Conservation (phyloP, 306 rosid species). For the Dryas octopetala region DNA sequence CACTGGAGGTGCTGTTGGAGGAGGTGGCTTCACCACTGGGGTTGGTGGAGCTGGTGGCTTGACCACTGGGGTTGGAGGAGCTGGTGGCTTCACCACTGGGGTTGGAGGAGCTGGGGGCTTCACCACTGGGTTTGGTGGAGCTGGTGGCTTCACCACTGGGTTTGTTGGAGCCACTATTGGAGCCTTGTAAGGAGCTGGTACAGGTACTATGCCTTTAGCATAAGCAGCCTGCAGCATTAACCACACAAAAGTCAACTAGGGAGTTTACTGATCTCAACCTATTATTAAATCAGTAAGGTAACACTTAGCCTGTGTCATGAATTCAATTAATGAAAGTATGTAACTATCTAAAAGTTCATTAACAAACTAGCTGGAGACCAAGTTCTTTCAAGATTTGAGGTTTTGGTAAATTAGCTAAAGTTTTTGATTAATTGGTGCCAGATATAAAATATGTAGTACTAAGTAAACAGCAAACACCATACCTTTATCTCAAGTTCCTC, state of each 20-base stretch:
- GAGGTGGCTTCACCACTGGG: slow-evolving; percentile 14
- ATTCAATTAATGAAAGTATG: too few relatives aligned
- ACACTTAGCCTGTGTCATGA: too few relatives aligned
- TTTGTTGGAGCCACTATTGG: neutral
- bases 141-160: slow-evolving; percentile 19
- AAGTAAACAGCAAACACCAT: neutral
- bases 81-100: slow-evolving; percentile 18
- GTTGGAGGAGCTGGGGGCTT: slow-evolving; percentile 18
- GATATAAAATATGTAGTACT: neutral
- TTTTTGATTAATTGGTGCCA: neutral
- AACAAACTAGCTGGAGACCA: neutral
- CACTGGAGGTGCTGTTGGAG: slow-evolving; percentile 26
- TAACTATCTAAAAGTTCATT: too few relatives aligned
- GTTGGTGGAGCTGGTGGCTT: slow-evolving; percentile 26
- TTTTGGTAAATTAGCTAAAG: neutral
- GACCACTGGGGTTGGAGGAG: slow-evolving; percentile 12
- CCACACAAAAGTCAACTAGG: too few relatives aligned
- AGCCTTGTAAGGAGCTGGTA: neutral
- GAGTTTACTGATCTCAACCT: too few relatives aligned
- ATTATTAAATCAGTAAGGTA: too few relatives aligned
- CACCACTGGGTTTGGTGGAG: slow-evolving; percentile 20
- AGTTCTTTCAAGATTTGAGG: neutral
- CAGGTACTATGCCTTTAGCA: slow-evolving; percentile 24
- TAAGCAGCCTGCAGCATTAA: neutral
- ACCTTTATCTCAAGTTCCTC: slow-evolving; percentile 43